Evolutionary conservation across 169 alveolate species (phyloP).

Genomic region (Plasmodium sp.): DNA sequence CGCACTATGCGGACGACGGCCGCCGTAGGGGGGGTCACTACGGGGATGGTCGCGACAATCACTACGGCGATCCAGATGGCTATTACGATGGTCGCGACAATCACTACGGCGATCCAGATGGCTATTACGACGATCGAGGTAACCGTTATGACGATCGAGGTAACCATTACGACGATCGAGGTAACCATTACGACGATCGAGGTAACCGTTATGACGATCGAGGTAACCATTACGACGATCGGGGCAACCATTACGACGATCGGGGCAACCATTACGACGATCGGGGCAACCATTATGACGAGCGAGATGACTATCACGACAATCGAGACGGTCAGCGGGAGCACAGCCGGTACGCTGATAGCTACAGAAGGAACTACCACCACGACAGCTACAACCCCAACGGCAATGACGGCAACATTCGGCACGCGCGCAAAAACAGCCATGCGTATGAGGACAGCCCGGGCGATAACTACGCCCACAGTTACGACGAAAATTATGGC

Average conservation of each 20-base stretch:
- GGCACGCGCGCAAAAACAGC: not conserved
- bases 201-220: not conserved
- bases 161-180: too few species aligned
- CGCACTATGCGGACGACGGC: not conserved
- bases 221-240: not conserved
- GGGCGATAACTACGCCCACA: not conserved
- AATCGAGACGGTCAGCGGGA: not conserved
- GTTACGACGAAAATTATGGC: not conserved
- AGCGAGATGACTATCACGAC: not conserved
- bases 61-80: not conserved
- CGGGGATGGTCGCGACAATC: not conserved
- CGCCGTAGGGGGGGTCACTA: not conserved
- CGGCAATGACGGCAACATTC: not conserved
- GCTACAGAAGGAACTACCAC: not conserved
- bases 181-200: not conserved
- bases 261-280: not conserved
- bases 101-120: not conserved
- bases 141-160: not conserved
- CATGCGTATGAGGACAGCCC: not conserved
- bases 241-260: not conserved
- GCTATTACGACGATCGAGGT: not conserved
- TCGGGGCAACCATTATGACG: not conserved
- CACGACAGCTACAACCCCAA: not conserved
- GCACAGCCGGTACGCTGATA: not conserved
- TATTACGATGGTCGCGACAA: not conserved